Evolutionary conservation across 768 basidiomycete genomes (phyloP).

Genomic region (Boletus reticulatus): DNA sequence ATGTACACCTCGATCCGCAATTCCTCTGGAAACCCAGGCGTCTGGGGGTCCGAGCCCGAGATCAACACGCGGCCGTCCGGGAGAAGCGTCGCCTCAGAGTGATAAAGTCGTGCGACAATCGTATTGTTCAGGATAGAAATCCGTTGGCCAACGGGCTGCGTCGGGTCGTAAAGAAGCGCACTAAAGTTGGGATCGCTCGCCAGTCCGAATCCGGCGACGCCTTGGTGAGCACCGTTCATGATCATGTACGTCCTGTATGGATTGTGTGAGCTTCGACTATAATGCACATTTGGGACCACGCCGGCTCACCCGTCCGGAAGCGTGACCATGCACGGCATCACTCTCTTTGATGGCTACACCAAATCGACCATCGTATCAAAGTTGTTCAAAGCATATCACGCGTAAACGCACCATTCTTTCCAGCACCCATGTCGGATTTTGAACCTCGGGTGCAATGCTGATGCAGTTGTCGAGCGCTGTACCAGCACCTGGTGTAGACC

Average conservation of each 20-base stretch:
- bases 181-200: conserved; percentile 59
- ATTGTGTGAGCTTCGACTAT: neutral
- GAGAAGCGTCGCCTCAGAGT: conserved; percentile 73
- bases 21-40: conserved; percentile 63
- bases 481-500: conserved; percentile 56
- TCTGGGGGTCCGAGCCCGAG: conserved; percentile 70
- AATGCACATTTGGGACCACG: too few relatives aligned
- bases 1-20: conserved; percentile 79
- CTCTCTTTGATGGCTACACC: conserved; percentile 62
- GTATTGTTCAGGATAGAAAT: conserved; percentile 66
- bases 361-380: neutral
- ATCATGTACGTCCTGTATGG: conserved; percentile 71
- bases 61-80: conserved; percentile 74
- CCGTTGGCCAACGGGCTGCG: conserved; percentile 54
- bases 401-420: conserved; percentile 69
- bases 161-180: conserved; percentile 71
- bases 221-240: conserved; percentile 68
- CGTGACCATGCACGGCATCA: conserved; percentile 72
- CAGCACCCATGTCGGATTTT: conserved; percentile 61
- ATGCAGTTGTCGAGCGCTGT: conserved; percentile 69
- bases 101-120: conserved; percentile 73
- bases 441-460: conserved; percentile 60
- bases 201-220: conserved; percentile 73
- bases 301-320: conserved; percentile 44
- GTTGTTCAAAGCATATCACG: neutral